Base-by-base conservation (phyloP, 2,329 filamentous ascomycete genomes). In the Zymoseptoria tritici region DNA sequence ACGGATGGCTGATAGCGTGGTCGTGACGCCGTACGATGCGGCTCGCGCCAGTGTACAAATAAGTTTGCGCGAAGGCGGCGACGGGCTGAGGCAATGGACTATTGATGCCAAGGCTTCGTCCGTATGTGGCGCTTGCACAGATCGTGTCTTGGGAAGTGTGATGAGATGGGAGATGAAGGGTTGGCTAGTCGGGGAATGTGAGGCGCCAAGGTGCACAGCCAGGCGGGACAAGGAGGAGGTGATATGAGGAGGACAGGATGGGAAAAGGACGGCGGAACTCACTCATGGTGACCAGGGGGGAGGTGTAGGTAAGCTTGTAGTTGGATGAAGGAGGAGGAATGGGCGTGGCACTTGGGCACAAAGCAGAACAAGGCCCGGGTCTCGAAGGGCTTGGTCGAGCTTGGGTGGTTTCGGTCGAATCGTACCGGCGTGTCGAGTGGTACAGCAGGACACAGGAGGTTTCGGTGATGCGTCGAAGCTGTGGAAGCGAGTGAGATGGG, bases 121-220 rank as follows among this genome's bases (percentile, higher is more conserved):
- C 36, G 36, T 42, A 42, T 42, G 36, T 42, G 36, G 36, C 36
- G 36, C 36, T 42, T 42, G 36, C 36, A 13, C 9, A 42, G 36
- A 42, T 42, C 1, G 36, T 42, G 36, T 42, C 36, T 42, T 16
- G 36, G 36, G 36, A 5, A 13, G 36, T 42, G 36, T 42, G 36
- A 42, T 42, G 36, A 11, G 36, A 42, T 42, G 36, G 36, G 36
- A 29, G 26, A 29, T 42, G 36, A 42, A 42, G 36, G 36, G 36
- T 42, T 22, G 16, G 16, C 36, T 29, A 16, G 36, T 42, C 9
- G 36, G 36, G 36, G 19, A 19, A n/a, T 13, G 29, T 46, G 36
- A 59, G 42, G 36, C 49, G 57, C 57, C 57, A 59, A 59, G 57
- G 53, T 24, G 20, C 53, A 54, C 57, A 54, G 49, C 56, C 50